phyloP scores from a whole-genome alignment of 441 rosid genomes.

The Eruca vesicaria region DNA sequence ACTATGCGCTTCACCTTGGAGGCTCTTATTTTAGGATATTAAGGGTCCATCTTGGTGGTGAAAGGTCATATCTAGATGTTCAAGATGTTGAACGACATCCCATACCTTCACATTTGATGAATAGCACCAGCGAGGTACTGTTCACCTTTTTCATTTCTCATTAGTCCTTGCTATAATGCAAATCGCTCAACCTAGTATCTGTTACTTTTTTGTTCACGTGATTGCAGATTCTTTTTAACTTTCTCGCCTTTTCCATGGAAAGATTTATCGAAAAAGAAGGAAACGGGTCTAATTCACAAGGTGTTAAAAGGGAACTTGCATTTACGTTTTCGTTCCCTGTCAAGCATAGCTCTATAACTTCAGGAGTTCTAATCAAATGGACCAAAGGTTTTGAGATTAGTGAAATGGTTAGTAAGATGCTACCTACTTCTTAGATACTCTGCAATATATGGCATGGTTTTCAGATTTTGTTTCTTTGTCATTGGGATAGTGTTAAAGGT shows the following conservation, averaged over 20 bases:
- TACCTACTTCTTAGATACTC: not conserved
- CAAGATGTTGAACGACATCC: constrained; percentile 60
- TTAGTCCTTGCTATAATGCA: not conserved
- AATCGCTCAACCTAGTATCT: not conserved
- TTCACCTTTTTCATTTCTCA: not conserved
- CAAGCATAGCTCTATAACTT: constrained; percentile 65
- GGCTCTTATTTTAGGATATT: constrained; percentile 82
- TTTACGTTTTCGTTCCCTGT: constrained; percentile 95
- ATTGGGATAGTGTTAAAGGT: no score
- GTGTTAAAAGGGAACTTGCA: constrained; percentile 63
- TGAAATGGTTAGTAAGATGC: constrained; percentile 66
- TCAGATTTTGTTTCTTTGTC: not conserved
- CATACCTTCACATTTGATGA: constrained; percentile 69
- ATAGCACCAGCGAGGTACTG: constrained; percentile 72
- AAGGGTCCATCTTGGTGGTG: constrained; percentile 75
- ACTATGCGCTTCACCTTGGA: constrained; percentile 83
- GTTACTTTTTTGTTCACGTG: constrained; percentile 13
- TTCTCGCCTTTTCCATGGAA: constrained; percentile 67
- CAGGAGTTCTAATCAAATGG: constrained; percentile 82
- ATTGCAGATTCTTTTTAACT: constrained; percentile 83
- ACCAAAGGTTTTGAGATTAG: constrained; percentile 81
- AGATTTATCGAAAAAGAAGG: constrained; percentile 74
- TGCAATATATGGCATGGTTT: not conserved
- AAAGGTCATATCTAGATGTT: constrained; percentile 56
- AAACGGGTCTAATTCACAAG: constrained; percentile 35